Percentiles rank a stretch among this genome's conserved stretches.
These are phyloP conservation scores for Porphyrellus cyaneotinctus DNA, from an alignment of 768 basidiomycete genomes.

Conservation along the genomic window DNA sequence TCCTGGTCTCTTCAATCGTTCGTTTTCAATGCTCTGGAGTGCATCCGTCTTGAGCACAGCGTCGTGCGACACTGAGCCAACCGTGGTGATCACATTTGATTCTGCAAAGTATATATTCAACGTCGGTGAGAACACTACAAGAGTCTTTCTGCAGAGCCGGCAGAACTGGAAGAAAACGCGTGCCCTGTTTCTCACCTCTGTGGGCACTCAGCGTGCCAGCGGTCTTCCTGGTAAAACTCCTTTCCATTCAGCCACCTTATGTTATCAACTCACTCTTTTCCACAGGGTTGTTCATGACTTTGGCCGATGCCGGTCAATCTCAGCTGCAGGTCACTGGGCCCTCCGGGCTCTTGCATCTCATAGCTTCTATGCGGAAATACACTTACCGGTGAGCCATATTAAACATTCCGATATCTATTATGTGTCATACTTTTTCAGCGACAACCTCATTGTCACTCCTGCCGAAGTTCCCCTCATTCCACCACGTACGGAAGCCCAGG, in stretches of 20 bases:
- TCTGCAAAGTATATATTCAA: slow-evolving; percentile 86
- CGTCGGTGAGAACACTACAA: slow-evolving; percentile 73
- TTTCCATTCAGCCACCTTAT: background rate
- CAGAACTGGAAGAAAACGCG: slow-evolving; percentile 63
- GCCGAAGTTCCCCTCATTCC: slow-evolving; percentile 38
- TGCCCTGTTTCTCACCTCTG: slow-evolving; percentile 69
- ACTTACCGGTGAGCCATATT: slow-evolving; percentile 50
- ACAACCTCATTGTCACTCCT: slow-evolving; percentile 45
- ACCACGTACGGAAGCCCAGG: slow-evolving; percentile 19
- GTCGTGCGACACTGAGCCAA: slow-evolving; percentile 78
- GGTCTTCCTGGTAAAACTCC: slow-evolving; percentile 67
- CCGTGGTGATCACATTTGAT: slow-evolving; percentile 71
- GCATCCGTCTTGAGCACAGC: slow-evolving; percentile 53
- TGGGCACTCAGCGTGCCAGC: slow-evolving; percentile 55
- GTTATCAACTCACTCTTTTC: background rate
- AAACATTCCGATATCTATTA: background rate
- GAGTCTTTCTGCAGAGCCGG: slow-evolving; percentile 67
- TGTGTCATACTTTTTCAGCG: slow-evolving; percentile 33
- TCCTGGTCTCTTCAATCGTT: slow-evolving; percentile 15
- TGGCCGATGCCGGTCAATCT: slow-evolving; percentile 65
- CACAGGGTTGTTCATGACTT: slow-evolving; percentile 71
- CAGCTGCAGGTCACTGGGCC: slow-evolving; percentile 68
- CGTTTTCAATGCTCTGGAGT: slow-evolving; percentile 53
- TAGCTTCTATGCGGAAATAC: slow-evolving; percentile 69
- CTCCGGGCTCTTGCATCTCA: slow-evolving; percentile 59